Base-by-base conservation (phyloP, 2,329 filamentous ascomycete genomes). In the Hawksworthiomyces lignivorus region DNA sequence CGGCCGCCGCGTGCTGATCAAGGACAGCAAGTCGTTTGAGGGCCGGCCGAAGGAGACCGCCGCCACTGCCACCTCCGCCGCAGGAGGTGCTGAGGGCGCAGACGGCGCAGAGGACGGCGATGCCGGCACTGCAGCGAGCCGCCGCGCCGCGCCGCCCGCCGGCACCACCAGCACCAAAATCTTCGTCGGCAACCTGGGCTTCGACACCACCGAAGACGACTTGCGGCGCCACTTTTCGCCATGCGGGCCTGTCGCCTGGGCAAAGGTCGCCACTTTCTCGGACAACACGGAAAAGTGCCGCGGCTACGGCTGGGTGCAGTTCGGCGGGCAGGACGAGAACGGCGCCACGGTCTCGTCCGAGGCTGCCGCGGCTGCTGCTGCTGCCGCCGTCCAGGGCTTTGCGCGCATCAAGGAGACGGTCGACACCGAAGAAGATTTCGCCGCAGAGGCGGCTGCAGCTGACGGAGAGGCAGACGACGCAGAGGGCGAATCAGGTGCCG, bases 251-350 rank as follows among this genome's bases (percentile, higher is more conserved):
- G 78, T 97, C 48, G 77, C 82, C 40, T 85, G 85, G 67, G 75
- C 87, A 50, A 90, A 94, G 64, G 70, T 97, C 51, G 92, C 92
- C 3, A 95, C 89, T 1, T 98, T 98, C 58, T 87, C 97, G 62
- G 94, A 98, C 61, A 51, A 51, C 24, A 83, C 83, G 17, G 92
- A 92, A 32, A 98, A 97, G 67, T 98, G 92, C 70, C 97, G 97
- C 67, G 94, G 92, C 15, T 98, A 84, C 64, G 92, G 83, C 6
- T 98, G 92, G 89, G 80, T 98, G 47, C 86, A 86, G 48, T 98
- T 97, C 63, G 81, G 82, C 57, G 38, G 41, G 27, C 19, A 3
- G 8, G 9, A 17, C 35, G 38, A 41, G 34, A 39, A 14, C 4
- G 28, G 4, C 37, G 36, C 30, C 31, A 39, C 26, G 41, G 35